Evolutionary conservation across 2,329 filamentous ascomycete species (phyloP).

Genomic region (Sclerotinia nivalis): DNA sequence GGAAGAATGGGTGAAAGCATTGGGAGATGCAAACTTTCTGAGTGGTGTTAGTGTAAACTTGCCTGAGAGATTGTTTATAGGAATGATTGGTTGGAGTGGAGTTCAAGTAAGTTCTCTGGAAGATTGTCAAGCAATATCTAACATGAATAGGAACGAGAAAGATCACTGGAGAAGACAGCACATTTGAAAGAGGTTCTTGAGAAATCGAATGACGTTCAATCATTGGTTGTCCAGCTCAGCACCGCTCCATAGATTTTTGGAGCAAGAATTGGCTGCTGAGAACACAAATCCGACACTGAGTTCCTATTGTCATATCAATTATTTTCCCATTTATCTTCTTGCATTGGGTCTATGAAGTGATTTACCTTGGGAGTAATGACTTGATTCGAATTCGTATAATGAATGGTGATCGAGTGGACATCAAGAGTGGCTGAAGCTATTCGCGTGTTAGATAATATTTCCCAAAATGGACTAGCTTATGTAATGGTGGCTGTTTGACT

Average conservation of each 20-base stretch:
- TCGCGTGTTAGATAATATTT: neutral
- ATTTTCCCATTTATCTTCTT: too few relatives aligned
- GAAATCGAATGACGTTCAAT: neutral
- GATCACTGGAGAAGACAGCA: neutral
- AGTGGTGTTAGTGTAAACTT: slow-evolving; percentile 18
- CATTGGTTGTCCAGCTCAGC: slow-evolving; percentile 6
- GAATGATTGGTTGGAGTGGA: slow-evolving; percentile 15
- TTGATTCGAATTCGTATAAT: neutral
- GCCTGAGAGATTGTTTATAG: neutral
- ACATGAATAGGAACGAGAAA: slow-evolving; percentile 12
- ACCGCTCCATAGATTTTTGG: neutral
- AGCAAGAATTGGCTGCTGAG: neutral
- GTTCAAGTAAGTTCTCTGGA: neutral
- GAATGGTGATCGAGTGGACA: too few relatives aligned
- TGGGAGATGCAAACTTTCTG: neutral
- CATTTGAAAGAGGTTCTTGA: neutral
- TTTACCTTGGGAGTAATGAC: too few relatives aligned
- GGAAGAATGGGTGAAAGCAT: neutral
- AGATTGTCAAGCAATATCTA: neutral
- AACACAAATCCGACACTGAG: neutral
- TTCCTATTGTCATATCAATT: neutral
- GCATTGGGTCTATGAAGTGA: too few relatives aligned
- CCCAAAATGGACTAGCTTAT: neutral
- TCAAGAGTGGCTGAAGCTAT: neutral
- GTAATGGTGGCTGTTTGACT: neutral